Percentiles rank a stretch among this genome's conserved stretches.
These are phyloP conservation scores for Barnettozyma sucrosica DNA, from an alignment of 805 yeast species.

Conservation along the genomic window DNA sequence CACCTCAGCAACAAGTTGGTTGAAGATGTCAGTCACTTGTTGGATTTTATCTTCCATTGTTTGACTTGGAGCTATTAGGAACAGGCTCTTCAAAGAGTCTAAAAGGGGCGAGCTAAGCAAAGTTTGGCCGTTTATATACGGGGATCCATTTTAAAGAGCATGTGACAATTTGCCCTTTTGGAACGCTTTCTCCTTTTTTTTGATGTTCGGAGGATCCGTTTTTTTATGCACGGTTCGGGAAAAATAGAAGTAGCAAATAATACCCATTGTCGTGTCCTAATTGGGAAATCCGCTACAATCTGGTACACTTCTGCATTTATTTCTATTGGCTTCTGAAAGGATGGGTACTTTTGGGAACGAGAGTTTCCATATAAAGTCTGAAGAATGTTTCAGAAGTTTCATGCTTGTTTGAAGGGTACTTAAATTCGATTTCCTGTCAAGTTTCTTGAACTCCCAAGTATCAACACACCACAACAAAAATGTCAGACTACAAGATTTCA, in stretches of 20 bases:
- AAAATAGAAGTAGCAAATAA: not conserved
- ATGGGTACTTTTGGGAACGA: not conserved
- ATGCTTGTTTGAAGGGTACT: not conserved
- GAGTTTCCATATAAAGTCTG: not conserved
- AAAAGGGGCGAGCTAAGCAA: not conserved
- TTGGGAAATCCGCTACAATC: not conserved
- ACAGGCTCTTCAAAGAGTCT: not conserved
- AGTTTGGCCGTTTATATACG: not conserved
- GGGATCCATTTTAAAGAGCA: not conserved
- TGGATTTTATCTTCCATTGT: conserved; percentile 15
- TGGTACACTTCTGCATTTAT: not conserved
- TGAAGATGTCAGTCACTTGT: conserved; percentile 14
- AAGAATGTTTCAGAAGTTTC: not conserved
- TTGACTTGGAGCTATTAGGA: not conserved
- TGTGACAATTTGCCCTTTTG: not conserved
- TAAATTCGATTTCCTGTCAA: not conserved
- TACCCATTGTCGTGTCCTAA: not conserved
- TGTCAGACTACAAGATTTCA: not conserved
- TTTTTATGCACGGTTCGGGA: not conserved
- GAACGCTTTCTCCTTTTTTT: not conserved
- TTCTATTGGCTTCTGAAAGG: not conserved
- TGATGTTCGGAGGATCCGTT: not conserved
- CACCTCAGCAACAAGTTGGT: conserved; percentile 21
- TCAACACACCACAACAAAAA: not conserved
- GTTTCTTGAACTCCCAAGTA: no score